Evolutionary conservation across 75 land plant species (phyloP), one percentile per base, ranked within the genome.

Genomic region (Picea glauca): DNA sequence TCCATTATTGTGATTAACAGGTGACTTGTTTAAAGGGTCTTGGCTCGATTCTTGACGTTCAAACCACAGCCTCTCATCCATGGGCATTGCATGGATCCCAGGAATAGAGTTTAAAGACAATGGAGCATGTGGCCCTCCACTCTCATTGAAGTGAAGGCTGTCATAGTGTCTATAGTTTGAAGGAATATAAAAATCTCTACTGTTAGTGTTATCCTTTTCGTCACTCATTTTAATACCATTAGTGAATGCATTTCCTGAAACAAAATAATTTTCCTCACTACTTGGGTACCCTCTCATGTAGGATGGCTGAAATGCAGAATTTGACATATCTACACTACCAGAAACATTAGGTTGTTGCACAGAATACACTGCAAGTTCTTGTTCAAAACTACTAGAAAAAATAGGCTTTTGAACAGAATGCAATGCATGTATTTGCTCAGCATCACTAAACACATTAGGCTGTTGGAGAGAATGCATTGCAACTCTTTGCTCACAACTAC

Each of bases 31-130:
- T 57, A 11, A 9, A 15, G 58, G 18, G 20, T 2, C 13, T 56
- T 75, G 76, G 40, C 58, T 56, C 83, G 62, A 43, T 60, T 43
- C 17, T 31, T 31, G 30, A 50, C 3, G n/a, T 58, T 62, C 62
- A 58, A 21, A 18, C 12, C 13, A 12, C 32, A 26, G 13, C 32
- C 8, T 63, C 66, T 63, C 32, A 63, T 35, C 40, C 1, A 40
- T 43, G 20, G 21, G 46, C 9, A 17, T 40, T 40, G 9, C 6
- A 5, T 17, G 43, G 6, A 32, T 67, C n/a, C 35, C 35, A 35
- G 50, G 72, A 5, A 65, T 31, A 26, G 68, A 33, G 15, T 65
- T 35, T 32, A 65, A 65, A 4, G 72, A 67, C 7, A 35, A 18
- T 17, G 72, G 17, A 67, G 18, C 32, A 33, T 4, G 18, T 31